phyloP scores from a whole-genome alignment of 768 basidiomycete genomes.

The Lactarius sp. region DNA sequence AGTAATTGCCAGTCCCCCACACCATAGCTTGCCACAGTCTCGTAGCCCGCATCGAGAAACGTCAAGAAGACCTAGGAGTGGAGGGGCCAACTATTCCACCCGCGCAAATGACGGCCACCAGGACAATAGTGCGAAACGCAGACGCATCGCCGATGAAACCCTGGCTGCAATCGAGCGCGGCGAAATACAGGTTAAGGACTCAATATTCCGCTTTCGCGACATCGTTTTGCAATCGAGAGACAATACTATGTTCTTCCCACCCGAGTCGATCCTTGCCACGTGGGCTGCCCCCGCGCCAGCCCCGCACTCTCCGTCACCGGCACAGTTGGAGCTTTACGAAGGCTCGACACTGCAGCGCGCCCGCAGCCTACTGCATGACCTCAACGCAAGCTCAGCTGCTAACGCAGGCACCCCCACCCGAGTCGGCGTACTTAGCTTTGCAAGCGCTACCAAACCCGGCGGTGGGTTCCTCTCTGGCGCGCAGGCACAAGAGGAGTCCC shows the following conservation, averaged over 20 bases:
- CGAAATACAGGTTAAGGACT: slow-evolving; percentile 33
- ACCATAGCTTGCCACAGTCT: slow-evolving; percentile 3
- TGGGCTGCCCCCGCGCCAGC: slow-evolving; percentile 37
- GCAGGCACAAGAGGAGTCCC: slow-evolving; percentile 75
- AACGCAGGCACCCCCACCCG: slow-evolving; percentile 25
- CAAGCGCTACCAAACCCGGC: slow-evolving; percentile 68
- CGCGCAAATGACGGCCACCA: background rate
- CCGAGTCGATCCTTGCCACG: slow-evolving; percentile 42
- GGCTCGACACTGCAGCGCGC: slow-evolving; percentile 62
- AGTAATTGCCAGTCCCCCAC: background rate
- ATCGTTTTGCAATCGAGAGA: slow-evolving; percentile 35
- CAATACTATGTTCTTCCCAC: slow-evolving; percentile 50
- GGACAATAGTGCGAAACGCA: background rate
- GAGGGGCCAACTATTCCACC: background rate
- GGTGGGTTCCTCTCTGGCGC: slow-evolving; percentile 72
- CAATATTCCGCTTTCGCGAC: slow-evolving; percentile 34
- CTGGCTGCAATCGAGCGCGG: slow-evolving; percentile 46
- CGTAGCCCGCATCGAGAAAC: slow-evolving; percentile 11
- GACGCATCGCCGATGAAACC: slow-evolving; percentile 47
- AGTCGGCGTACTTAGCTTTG: slow-evolving; percentile 70
- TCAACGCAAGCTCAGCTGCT: slow-evolving; percentile 23
- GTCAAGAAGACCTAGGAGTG: background rate
- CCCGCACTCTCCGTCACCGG: background rate
- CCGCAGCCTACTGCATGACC: slow-evolving; percentile 33
- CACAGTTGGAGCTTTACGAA: slow-evolving; percentile 47